Evolutionary conservation across 1,284 basidiomycete genomes (phyloP).

Genomic region (Tremellales sp.): DNA sequence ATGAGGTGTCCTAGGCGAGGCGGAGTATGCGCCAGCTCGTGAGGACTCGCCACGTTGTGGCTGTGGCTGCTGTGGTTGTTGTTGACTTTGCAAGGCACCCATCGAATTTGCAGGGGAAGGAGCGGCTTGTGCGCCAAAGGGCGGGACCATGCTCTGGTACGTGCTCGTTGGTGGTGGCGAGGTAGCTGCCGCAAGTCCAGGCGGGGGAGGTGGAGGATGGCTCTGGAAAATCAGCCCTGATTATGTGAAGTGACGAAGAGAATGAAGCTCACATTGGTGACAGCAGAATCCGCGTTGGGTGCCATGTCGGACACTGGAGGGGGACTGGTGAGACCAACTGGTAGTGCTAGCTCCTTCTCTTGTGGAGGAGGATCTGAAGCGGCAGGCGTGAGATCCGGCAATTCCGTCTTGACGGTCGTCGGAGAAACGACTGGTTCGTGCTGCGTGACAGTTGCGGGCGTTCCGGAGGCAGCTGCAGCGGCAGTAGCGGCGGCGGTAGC

Average conservation of each 20-base stretch:
- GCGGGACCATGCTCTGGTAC: no score
- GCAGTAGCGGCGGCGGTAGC: constrained; percentile 18
- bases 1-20: constrained; percentile 9
- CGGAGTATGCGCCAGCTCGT: constrained; percentile 47
- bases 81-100: constrained; percentile 3
- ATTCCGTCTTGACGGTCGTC: constrained; percentile 6
- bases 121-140: not conserved
- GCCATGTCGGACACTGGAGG: constrained; percentile 53
- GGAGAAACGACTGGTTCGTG: constrained; percentile 8
- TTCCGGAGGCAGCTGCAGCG: constrained; percentile 56
- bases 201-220: constrained; percentile 20
- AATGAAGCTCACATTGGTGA: constrained; percentile 15
- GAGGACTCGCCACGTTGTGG: constrained; percentile 44
- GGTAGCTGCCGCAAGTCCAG: constrained; percentile 28
- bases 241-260: not conserved
- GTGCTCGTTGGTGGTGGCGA: constrained; percentile 9
- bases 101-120: constrained; percentile 8
- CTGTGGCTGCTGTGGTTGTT: constrained; percentile 11
- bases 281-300: constrained; percentile 50
- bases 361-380: constrained; percentile 1
- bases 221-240: constrained; percentile 10
- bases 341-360: constrained; percentile 1
- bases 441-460: constrained; percentile 48
- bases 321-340: not conserved
- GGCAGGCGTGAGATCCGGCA: constrained; percentile 1